Percentiles rank a stretch among this genome's conserved stretches.
phyloP scores from a whole-genome alignment of 768 basidiomycete species.

The Amylocystis lapponica region DNA sequence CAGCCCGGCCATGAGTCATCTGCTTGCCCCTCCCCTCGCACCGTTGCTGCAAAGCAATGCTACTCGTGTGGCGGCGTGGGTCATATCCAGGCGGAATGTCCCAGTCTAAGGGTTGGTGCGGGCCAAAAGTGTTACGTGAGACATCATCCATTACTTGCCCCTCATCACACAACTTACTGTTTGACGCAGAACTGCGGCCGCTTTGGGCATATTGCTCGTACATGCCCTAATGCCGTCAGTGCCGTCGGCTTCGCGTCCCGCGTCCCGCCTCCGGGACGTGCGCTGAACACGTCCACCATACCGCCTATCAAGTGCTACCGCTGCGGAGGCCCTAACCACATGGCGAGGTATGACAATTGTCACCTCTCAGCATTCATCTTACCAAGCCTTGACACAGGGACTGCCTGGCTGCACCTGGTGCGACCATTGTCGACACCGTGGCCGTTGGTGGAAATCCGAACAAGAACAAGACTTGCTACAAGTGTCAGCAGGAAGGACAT shows the following conservation, averaged over 20 bases:
- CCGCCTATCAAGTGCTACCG: slow-evolving; percentile 86
- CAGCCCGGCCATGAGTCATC: slow-evolving; percentile 93
- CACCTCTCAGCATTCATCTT: slow-evolving; percentile 4
- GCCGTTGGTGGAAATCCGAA: slow-evolving; percentile 36
- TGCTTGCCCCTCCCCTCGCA: slow-evolving; percentile 79
- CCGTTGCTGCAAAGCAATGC: slow-evolving; percentile 82
- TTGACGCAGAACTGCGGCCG: slow-evolving; percentile 65
- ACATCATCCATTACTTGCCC: too few relatives aligned
- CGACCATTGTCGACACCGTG: slow-evolving; percentile 41
- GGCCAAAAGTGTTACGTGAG: slow-evolving; percentile 85
- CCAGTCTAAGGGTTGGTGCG: slow-evolving; percentile 64
- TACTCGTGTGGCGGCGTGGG: slow-evolving; percentile 92
- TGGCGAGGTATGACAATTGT: slow-evolving; percentile 71
- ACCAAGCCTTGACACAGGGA: slow-evolving; percentile 47
- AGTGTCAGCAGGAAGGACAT: slow-evolving; percentile 84
- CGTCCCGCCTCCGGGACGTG: slow-evolving; percentile 68
- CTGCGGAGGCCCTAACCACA: slow-evolving; percentile 85
- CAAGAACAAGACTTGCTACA: slow-evolving; percentile 81
- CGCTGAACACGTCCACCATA: slow-evolving; percentile 67
- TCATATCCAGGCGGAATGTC: slow-evolving; percentile 85
- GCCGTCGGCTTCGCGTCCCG: slow-evolving; percentile 55
- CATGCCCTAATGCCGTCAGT: slow-evolving; percentile 53
- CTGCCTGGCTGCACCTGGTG: slow-evolving; percentile 71
- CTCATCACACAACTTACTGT: too few relatives aligned
- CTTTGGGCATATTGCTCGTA: slow-evolving; percentile 76